Percentiles rank a stretch among this genome's conserved stretches.
Evolutionary conservation across 352 stramenopile genomes (phyloP).

Genomic region (Saprolegnia diclina): DNA sequence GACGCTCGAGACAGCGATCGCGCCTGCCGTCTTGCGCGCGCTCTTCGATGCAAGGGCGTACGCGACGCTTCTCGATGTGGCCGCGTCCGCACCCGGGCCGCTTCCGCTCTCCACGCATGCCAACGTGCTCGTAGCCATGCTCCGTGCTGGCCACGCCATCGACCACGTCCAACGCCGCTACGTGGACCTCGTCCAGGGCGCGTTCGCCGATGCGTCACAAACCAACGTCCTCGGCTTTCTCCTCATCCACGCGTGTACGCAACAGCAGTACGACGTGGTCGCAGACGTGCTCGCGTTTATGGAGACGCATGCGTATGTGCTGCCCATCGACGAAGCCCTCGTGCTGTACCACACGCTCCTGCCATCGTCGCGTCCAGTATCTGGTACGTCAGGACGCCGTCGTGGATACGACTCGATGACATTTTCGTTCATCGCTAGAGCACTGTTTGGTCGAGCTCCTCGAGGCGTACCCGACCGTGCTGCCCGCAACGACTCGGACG

Average conservation of each 20-base stretch:
- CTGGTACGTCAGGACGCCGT: background rate
- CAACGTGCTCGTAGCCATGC: background rate
- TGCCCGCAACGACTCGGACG: constrained; percentile 7
- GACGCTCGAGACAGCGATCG: background rate
- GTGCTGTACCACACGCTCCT: background rate
- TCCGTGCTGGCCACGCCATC: background rate
- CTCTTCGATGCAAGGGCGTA: background rate
- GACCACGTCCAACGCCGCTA: background rate
- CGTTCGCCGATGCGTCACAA: background rate
- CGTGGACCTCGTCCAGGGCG: background rate
- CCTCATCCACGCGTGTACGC: background rate
- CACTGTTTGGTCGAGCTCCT: background rate
- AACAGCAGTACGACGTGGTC: background rate
- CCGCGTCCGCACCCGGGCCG: background rate
- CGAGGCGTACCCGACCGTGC: background rate
- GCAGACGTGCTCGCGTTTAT: background rate
- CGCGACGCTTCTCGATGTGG: background rate
- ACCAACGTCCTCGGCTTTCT: constrained; percentile 8
- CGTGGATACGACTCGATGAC: background rate
- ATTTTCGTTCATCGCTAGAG: background rate
- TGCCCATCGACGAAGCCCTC: background rate
- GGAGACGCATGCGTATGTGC: background rate
- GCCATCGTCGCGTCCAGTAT: background rate
- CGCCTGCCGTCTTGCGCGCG: background rate
- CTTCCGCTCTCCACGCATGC: background rate